Conservation (phyloP, 2,329 filamentous ascomycete species). For the Aspergillus sp. region DNA sequence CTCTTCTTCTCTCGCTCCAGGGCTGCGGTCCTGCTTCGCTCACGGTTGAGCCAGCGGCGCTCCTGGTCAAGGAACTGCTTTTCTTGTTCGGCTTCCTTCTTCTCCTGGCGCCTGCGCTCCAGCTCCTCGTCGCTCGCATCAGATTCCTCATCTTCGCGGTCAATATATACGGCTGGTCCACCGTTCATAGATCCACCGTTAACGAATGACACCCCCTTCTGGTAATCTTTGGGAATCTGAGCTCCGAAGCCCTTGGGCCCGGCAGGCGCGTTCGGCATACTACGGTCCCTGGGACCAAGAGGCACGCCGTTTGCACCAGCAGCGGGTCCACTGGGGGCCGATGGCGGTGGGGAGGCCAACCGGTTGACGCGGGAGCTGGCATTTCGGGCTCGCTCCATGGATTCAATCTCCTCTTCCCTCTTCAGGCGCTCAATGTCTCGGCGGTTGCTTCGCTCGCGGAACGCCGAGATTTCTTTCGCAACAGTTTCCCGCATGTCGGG, state of each 20-base stretch:
- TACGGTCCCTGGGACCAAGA: slow-evolving; percentile 67
- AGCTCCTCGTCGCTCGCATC: slow-evolving; percentile 86
- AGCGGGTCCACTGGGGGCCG: slow-evolving; percentile 61
- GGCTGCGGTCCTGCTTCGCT: slow-evolving; percentile 78
- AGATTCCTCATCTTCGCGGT: slow-evolving; percentile 79
- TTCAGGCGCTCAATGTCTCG: slow-evolving; percentile 84
- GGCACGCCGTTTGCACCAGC: slow-evolving; percentile 72
- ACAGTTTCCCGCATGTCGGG: slow-evolving; percentile 95
- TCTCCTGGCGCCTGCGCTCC: slow-evolving; percentile 68
- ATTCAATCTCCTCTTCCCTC: slow-evolving; percentile 89
- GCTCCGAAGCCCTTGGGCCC: slow-evolving; percentile 63
- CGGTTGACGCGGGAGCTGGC: slow-evolving; percentile 62
- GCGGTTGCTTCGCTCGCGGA: slow-evolving; percentile 85
- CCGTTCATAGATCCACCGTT: slow-evolving; percentile 72
- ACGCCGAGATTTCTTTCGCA: slow-evolving; percentile 88
- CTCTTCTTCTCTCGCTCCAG: slow-evolving; percentile 80
- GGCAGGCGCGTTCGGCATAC: slow-evolving; percentile 72
- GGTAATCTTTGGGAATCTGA: slow-evolving; percentile 69
- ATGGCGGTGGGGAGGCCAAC: slow-evolving; percentile 68
- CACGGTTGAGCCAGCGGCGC: slow-evolving; percentile 85
- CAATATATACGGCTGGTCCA: slow-evolving; percentile 49
- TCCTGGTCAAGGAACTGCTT: slow-evolving; percentile 82
- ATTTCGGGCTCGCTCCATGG: slow-evolving; percentile 74
- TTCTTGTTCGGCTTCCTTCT: slow-evolving; percentile 72
- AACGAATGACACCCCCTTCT: slow-evolving; percentile 78